A percentile compares a stretch with the other conserved stretches of the same genome.
Conservation (phyloP, 2,329 filamentous ascomycete genomes). For the Fusarium sp. region DNA sequence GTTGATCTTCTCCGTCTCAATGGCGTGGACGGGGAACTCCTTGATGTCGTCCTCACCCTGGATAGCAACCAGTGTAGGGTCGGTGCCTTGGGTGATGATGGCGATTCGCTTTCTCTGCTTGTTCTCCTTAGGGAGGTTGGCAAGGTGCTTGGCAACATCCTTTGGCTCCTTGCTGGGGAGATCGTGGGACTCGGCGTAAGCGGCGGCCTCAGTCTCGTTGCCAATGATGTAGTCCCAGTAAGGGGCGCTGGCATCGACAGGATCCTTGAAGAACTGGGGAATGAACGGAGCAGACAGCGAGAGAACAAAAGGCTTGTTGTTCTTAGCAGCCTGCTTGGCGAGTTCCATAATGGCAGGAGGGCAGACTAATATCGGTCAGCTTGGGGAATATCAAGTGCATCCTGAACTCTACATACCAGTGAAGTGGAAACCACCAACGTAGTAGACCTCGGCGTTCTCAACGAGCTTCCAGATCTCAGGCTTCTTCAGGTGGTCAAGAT, state of each 20-base stretch:
- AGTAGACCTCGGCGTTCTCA: conserved; percentile 89
- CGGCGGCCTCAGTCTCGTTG: conserved; percentile 93
- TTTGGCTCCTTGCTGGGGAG: conserved; percentile 82
- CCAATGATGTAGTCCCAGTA: conserved; percentile 98
- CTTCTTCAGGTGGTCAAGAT: conserved; percentile 90
- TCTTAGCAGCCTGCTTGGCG: conserved; percentile 86
- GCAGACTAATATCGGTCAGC: conserved; percentile 70
- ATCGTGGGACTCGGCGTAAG: conserved; percentile 86
- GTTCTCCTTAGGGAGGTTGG: conserved; percentile 94
- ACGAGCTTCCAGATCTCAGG: conserved; percentile 93
- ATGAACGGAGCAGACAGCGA: conserved; percentile 97
- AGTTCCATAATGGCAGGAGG: conserved; percentile 91
- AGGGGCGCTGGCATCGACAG: conserved; percentile 83
- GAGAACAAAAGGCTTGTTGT: conserved; percentile 93
- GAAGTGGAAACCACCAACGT: conserved; percentile 96
- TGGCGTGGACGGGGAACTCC: conserved; percentile 84
- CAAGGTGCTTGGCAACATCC: conserved; percentile 87
- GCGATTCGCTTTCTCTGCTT: conserved; percentile 83
- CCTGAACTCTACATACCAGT: conserved; percentile 64
- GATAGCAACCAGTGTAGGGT: conserved; percentile 87
- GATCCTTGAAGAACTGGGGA: conserved; percentile 97
- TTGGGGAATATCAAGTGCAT: neutral
- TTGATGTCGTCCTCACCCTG: conserved; percentile 78
- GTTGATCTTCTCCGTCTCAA: conserved; percentile 83
- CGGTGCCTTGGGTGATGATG: conserved; percentile 94